These are phyloP conservation scores for Hypomyces perniciosus DNA, from an alignment of 2,329 filamentous ascomycete species.

Conservation along the genomic window DNA sequence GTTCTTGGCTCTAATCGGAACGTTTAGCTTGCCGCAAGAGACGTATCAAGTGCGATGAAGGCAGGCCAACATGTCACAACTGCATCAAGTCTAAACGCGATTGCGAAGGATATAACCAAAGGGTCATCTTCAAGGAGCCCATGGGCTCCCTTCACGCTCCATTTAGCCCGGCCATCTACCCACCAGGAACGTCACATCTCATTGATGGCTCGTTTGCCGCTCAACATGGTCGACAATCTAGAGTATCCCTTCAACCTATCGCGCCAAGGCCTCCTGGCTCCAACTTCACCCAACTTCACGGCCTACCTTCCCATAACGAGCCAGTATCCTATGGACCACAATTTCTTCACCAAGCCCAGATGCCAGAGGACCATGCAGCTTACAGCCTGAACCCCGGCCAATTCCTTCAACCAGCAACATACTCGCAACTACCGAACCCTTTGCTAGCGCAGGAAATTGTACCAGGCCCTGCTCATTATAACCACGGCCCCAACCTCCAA, in stretches of 20 bases:
- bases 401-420: not conserved
- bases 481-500: not conserved
- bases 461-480: not conserved
- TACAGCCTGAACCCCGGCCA: conserved; percentile 4
- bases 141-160: conserved; percentile 28
- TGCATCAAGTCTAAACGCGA: conserved; percentile 80
- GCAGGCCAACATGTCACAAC: conserved; percentile 73
- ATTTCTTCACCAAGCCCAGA: conserved; percentile 7
- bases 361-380: not conserved
- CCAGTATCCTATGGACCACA: conserved; percentile 3
- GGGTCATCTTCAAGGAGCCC: conserved; percentile 72
- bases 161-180: conserved; percentile 37
- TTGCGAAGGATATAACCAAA: conserved; percentile 79
- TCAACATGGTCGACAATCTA: conserved; percentile 33
- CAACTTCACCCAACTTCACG: conserved; percentile 14
- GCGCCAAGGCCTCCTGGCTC: conserved; percentile 44
- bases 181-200: conserved; percentile 32
- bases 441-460: conserved; percentile 11
- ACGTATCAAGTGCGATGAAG: conserved; percentile 95
- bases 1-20: conserved; percentile 15
- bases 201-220: conserved; percentile 18
- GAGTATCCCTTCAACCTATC: conserved; percentile 36
- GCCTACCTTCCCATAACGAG: conserved; percentile 2
- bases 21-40: conserved; percentile 77
- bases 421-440: conserved; percentile 18